A percentile compares a stretch with the other conserved stretches of the same genome.
phyloP scores from a whole-genome alignment of 805 yeast genomes.

The Ogataea dorogensis region DNA sequence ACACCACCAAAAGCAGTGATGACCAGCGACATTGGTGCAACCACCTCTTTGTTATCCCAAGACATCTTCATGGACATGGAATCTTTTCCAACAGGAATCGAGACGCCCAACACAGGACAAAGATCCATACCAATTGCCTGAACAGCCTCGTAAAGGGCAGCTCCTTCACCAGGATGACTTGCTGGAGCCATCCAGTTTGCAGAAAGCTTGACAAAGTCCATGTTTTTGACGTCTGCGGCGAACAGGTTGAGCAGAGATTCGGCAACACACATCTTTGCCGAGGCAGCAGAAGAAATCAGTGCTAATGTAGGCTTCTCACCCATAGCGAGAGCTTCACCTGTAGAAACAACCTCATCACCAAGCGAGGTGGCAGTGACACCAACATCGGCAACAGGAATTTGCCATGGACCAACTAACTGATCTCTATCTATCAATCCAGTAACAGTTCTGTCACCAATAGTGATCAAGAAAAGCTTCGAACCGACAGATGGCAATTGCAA shows the following conservation, averaged over 20 bases:
- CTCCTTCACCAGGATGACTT: slow-evolving; percentile 90
- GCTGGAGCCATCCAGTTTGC: slow-evolving; percentile 99
- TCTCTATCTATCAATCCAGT: slow-evolving; percentile 97
- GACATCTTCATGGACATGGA: slow-evolving; percentile 99
- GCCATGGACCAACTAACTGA: slow-evolving; percentile 99
- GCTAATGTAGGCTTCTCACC: slow-evolving; percentile 96
- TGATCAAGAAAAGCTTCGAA: slow-evolving; percentile 88
- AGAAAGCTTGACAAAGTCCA: slow-evolving; percentile 77
- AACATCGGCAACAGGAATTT: slow-evolving; percentile 97
- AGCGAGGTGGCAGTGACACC: slow-evolving; percentile 92
- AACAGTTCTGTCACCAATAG: slow-evolving; percentile 98
- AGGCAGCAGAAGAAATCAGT: slow-evolving; percentile 80
- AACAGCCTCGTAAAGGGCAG: slow-evolving; percentile 93
- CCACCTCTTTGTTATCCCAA: slow-evolving; percentile 90
- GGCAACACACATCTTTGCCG: slow-evolving; percentile 94
- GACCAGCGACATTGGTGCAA: slow-evolving; percentile 90
- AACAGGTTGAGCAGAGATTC: slow-evolving; percentile 85
- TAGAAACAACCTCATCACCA: slow-evolving; percentile 63
- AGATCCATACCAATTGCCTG: slow-evolving; percentile 92
- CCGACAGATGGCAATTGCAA: slow-evolving; percentile 91
- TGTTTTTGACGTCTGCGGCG: slow-evolving; percentile 82
- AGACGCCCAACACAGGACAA: slow-evolving; percentile 87
- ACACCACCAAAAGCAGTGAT: slow-evolving; percentile 93
- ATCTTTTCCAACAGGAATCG: slow-evolving; percentile 98
- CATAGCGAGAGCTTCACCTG: slow-evolving; percentile 98